A percentile compares a stretch with the other conserved stretches of the same genome.
phyloP scores from a whole-genome alignment of 768 basidiomycete genomes.

The Suillus decipiens region DNA sequence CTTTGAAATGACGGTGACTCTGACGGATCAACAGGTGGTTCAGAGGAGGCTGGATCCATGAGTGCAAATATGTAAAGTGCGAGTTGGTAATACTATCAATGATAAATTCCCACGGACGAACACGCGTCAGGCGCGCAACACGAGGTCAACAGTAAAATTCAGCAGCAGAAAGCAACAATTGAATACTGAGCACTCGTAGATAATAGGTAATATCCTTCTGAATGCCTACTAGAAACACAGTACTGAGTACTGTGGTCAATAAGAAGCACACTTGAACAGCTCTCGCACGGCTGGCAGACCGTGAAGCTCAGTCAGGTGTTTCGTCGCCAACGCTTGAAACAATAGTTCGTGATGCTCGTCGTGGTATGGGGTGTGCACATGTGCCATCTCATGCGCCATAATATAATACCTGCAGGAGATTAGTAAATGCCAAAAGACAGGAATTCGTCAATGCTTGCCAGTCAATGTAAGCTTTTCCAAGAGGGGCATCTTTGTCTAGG shows the following conservation, averaged over 20 bases:
- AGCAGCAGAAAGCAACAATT: background rate
- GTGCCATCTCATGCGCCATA: constrained; percentile 31
- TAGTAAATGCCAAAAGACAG: background rate
- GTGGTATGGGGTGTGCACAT: constrained; percentile 24
- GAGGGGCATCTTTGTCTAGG: background rate
- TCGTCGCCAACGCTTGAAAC: constrained; percentile 4
- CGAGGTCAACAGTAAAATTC: background rate
- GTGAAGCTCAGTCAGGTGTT: background rate
- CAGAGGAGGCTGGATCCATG: constrained; percentile 35
- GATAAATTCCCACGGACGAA: constrained; percentile 1
- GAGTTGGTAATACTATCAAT: background rate
- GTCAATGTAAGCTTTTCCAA: constrained; percentile 1
- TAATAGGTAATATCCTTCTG: background rate
- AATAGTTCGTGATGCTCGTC: constrained; percentile 29
- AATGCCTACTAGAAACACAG: background rate
- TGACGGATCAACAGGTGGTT: constrained; percentile 23
- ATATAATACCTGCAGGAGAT: constrained; percentile 26
- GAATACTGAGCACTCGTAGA: too few relatives aligned
- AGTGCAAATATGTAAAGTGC: constrained; percentile 20
- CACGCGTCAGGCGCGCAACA: background rate
- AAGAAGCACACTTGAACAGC: background rate
- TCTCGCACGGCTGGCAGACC: constrained; percentile 1
- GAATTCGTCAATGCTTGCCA: background rate
- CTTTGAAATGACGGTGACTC: constrained; percentile 41
- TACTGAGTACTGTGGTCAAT: background rate